Percentiles rank a stretch among this genome's conserved stretches.
phyloP scores from a whole-genome alignment of 805 yeast species.

The Candida verbasci region DNA sequence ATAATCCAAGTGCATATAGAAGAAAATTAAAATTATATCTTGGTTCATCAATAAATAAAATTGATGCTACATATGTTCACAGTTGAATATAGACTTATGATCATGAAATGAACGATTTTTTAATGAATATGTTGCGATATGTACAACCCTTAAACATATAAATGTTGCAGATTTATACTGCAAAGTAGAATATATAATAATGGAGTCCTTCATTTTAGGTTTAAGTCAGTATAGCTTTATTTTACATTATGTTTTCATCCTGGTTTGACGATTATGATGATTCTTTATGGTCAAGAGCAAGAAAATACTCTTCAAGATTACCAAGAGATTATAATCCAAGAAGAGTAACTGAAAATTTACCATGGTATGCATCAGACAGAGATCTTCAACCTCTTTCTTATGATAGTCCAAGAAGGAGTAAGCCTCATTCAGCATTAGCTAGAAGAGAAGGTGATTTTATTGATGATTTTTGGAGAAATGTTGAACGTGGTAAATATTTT shows the following conservation, averaged over 20 bases:
- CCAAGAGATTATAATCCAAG: constrained; percentile 8
- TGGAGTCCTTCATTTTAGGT: no score
- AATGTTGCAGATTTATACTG: constrained; percentile 1
- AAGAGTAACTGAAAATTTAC: constrained; percentile 2
- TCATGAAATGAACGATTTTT: neutral
- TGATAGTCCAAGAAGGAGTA: neutral
- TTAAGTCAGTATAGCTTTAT: no score
- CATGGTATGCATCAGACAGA: neutral
- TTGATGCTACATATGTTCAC: constrained; percentile 81
- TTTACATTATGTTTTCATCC: neutral
- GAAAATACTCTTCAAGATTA: constrained; percentile 6
- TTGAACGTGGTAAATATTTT: constrained; percentile 7
- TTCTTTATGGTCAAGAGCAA: constrained; percentile 10
- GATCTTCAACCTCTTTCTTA: neutral
- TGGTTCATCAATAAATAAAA: constrained; percentile 69
- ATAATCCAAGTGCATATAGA: constrained; percentile 77
- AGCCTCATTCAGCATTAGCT: neutral
- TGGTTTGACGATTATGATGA: constrained; percentile 10
- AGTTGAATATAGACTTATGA: constrained; percentile 1
- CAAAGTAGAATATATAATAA: neutral
- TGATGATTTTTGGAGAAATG: constrained; percentile 9
- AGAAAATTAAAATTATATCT: constrained; percentile 73
- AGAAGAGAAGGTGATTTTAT: constrained; percentile 1
- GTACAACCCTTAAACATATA: neutral
- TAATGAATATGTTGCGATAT: neutral